Conservation (phyloP, 2,329 filamentous ascomycete genomes). For the Fusarium sp. region DNA sequence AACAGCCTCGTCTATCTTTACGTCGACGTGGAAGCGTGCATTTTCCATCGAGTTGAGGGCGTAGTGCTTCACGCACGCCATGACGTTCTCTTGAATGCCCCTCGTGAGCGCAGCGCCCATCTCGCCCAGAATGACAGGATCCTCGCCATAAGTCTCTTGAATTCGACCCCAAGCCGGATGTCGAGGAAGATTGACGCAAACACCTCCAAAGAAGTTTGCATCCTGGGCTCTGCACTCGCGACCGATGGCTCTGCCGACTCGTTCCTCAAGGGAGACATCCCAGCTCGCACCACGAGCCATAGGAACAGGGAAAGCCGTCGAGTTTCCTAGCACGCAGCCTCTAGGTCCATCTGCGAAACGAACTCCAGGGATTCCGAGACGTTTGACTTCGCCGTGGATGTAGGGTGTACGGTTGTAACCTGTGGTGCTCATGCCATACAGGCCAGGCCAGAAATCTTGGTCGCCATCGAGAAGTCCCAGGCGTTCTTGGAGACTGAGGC, state of each 20-base stretch:
- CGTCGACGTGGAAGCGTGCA: conserved; percentile 36
- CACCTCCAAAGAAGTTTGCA: conserved; percentile 36
- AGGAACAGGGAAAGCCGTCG: conserved; percentile 33
- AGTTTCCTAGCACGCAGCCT: conserved; percentile 22
- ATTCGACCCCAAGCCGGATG: conserved; percentile 41
- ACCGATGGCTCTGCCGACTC: conserved; percentile 35
- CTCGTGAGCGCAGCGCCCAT: conserved; percentile 28
- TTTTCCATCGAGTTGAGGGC: conserved; percentile 42
- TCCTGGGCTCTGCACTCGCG: conserved; percentile 30
- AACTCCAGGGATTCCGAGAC: conserved; percentile 29
- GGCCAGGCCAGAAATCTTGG: conserved; percentile 9
- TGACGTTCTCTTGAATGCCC: conserved; percentile 35
- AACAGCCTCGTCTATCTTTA: conserved; percentile 25
- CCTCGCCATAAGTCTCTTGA: conserved; percentile 40
- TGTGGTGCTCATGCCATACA: not conserved
- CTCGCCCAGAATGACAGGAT: conserved; percentile 35
- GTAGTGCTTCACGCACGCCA: conserved; percentile 40
- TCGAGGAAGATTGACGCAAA: conserved; percentile 39
- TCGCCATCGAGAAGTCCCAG: conserved; percentile 18
- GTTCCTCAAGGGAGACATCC: conserved; percentile 31
- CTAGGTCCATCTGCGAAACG: conserved; percentile 32
- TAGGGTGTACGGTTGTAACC: conserved; percentile 9
- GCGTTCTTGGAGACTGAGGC: not conserved
- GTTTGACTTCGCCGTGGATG: conserved; percentile 27
- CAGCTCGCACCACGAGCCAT: conserved; percentile 40